A percentile compares a stretch with the other conserved stretches of the same genome.
phyloP scores from a whole-genome alignment of 306 rosid genomes.

The Vicia villosa region DNA sequence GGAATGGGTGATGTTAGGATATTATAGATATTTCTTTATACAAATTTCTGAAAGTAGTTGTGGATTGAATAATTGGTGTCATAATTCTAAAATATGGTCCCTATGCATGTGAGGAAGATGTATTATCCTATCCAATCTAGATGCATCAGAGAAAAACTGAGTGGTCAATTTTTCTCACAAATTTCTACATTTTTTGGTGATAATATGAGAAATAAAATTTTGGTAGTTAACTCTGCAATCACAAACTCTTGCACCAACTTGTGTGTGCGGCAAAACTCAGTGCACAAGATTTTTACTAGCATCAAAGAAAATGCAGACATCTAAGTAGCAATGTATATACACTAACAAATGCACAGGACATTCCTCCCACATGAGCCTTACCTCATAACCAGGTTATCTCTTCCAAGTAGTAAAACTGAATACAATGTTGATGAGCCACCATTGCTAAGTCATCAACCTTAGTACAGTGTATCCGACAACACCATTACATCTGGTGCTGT shows the following conservation, averaged over 20 bases:
- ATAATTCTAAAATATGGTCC: constrained; percentile 8
- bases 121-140: not conserved
- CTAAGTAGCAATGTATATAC: not conserved
- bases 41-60: constrained; percentile 3
- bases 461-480: not conserved
- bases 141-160: not conserved
- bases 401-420: constrained; percentile 1
- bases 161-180: constrained; percentile 23
- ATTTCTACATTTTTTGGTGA: not conserved
- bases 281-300: constrained; percentile 16
- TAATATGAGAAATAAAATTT: not conserved
- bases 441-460: not conserved
- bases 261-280: not conserved
- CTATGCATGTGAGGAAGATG: constrained; percentile 12
- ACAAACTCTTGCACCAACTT: not conserved
- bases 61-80: constrained; percentile 6
- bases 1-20: not conserved
- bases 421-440: not conserved
- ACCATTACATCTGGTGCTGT: not conserved
- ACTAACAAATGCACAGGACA: not conserved
- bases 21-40: constrained; percentile 2
- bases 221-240: not conserved
- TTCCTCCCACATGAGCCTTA: not conserved
- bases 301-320: not conserved
- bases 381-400: not conserved